Evolutionary conservation across 1,284 basidiomycete species (phyloP).

Genomic region (Sutorius eximius): DNA sequence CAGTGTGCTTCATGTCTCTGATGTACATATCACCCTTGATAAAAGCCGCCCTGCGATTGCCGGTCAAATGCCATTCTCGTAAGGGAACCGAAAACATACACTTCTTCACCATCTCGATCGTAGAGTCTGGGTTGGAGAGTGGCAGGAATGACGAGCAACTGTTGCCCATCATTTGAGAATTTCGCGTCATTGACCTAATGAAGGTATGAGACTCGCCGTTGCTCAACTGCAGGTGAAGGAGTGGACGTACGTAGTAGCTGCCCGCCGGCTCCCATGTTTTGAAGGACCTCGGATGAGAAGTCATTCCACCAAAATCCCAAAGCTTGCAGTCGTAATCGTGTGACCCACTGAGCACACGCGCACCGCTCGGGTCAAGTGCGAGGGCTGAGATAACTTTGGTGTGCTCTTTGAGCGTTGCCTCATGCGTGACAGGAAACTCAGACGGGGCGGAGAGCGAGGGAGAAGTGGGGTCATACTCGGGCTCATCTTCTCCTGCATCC

Average conservation of each 20-base stretch:
- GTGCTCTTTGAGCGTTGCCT: constrained; percentile 90
- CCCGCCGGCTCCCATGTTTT: constrained; percentile 93
- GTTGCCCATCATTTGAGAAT: constrained; percentile 84
- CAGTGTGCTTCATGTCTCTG: constrained; percentile 96
- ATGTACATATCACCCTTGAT: constrained; percentile 98
- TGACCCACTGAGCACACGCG: constrained; percentile 86
- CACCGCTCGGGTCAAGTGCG: constrained; percentile 89
- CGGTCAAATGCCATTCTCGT: constrained; percentile 42
- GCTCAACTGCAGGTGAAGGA: not conserved
- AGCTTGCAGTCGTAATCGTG: constrained; percentile 97
- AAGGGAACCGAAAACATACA: constrained; percentile 53
- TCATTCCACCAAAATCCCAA: constrained; percentile 99
- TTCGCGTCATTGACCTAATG: constrained; percentile 83
- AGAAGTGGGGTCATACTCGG: constrained; percentile 58
- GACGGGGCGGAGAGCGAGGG: constrained; percentile 42
- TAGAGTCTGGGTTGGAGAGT: constrained; percentile 88
- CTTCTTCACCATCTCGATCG: constrained; percentile 86
- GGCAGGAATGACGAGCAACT: constrained; percentile 85
- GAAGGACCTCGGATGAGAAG: constrained; percentile 85
- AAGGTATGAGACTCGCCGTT: constrained; percentile 4
- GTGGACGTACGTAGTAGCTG: constrained; percentile 79
- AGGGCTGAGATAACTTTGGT: constrained; percentile 93
- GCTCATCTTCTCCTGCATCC: constrained; percentile 44
- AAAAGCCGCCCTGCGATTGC: constrained; percentile 73
- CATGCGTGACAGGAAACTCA: constrained; percentile 82